Percentiles rank a stretch among this genome's conserved stretches.
Evolutionary conservation across 768 basidiomycete genomes (phyloP).

Genomic region (Phlebiopsis gigantea): DNA sequence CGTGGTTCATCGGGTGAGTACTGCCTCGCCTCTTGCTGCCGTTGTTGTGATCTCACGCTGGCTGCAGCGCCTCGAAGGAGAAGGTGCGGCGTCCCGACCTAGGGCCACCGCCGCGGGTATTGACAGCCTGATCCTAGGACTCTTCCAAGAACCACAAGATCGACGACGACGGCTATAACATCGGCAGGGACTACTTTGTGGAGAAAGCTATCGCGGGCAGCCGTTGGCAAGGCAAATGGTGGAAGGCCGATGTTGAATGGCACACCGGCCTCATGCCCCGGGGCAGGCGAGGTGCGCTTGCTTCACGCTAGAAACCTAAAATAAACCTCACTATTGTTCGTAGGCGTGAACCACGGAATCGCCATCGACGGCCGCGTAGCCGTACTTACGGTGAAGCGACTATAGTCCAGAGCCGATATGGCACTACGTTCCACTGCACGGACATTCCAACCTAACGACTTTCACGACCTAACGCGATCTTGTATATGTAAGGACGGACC

Average conservation of each 20-base stretch:
- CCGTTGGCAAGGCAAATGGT: slow-evolving; percentile 60
- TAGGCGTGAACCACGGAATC: slow-evolving; percentile 80
- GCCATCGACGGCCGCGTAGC: slow-evolving; percentile 77
- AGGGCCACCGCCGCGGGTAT: neutral
- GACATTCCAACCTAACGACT: neutral
- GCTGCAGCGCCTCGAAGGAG: slow-evolving; percentile 66
- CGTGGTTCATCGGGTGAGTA: slow-evolving; percentile 81
- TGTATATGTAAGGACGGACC: no score
- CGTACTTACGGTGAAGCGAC: slow-evolving; percentile 61
- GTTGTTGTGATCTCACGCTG: neutral
- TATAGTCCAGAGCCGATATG: slow-evolving; percentile 19
- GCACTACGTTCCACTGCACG: neutral
- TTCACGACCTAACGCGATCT: neutral
- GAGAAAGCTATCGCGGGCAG: slow-evolving; percentile 55
- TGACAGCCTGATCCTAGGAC: slow-evolving; percentile 29
- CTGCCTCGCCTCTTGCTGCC: neutral
- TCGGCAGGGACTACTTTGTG: slow-evolving; percentile 77
- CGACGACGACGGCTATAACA: slow-evolving; percentile 73
- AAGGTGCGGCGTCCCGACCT: slow-evolving; percentile 30
- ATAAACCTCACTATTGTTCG: neutral
- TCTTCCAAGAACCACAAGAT: slow-evolving; percentile 69
- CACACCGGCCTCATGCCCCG: slow-evolving; percentile 60
- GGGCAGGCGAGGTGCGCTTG: slow-evolving; percentile 55
- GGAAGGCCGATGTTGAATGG: slow-evolving; percentile 79
- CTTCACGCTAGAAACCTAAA: no score